Evolutionary conservation across 768 basidiomycete genomes (phyloP).

Genomic region (Favolaschia claudopus): DNA sequence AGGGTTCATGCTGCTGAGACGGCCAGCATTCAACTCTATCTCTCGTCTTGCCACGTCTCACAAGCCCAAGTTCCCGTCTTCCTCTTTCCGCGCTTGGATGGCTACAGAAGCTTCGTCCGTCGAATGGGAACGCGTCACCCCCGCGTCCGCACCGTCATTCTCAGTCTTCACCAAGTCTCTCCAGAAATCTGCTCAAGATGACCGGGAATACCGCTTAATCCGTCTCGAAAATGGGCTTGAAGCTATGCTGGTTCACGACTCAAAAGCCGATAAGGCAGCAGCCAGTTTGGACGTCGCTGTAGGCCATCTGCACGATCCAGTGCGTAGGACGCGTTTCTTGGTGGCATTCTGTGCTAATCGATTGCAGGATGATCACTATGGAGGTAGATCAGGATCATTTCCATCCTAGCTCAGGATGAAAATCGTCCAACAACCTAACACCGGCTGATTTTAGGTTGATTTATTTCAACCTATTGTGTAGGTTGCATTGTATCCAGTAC

Average conservation of each 20-base stretch:
- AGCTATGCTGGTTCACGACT: conserved; percentile 83
- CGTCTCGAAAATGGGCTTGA: conserved; percentile 90
- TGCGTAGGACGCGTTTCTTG: conserved; percentile 46
- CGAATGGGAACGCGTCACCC: conserved; percentile 47
- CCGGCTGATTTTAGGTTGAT: no score
- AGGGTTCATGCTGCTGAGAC: conserved; percentile 12
- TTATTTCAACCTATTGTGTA: no score
- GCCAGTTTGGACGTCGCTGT: conserved; percentile 95
- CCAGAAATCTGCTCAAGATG: conserved; percentile 78
- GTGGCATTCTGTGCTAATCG: neutral
- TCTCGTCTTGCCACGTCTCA: conserved; percentile 19
- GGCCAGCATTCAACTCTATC: neutral
- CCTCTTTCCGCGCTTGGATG: conserved; percentile 25
- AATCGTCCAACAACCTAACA: no score
- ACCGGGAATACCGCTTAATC: conserved; percentile 82
- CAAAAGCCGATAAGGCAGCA: conserved; percentile 90
- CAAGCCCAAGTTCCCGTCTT: neutral
- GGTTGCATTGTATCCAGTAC: no score
- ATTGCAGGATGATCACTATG: conserved; percentile 69
- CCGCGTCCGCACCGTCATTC: conserved; percentile 49
- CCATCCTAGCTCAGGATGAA: no score
- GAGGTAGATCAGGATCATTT: no score
- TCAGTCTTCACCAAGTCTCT: conserved; percentile 66
- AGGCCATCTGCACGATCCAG: conserved; percentile 93
- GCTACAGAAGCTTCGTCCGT: conserved; percentile 20